Base-by-base conservation (phyloP, 495 filamentous ascomycete species). In the Penicillium canariense region DNA sequence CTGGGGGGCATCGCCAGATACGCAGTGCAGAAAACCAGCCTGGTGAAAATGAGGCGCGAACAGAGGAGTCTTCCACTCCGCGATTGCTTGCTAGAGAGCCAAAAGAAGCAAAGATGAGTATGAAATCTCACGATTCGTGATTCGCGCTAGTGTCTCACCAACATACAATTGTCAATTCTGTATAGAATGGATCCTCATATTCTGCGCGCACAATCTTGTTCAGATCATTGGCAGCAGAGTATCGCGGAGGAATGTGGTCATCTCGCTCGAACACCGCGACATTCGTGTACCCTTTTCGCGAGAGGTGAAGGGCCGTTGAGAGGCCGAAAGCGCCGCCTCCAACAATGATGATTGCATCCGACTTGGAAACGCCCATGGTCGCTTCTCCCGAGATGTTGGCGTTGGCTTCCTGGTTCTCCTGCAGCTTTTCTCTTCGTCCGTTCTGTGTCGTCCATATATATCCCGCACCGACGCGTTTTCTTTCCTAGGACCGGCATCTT, bases 161-260 rank as follows among this genome's bases (percentile, higher is more conserved):
- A 42, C 54, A 43, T 63, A 66, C 63, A 61, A 66, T 66, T 9
- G 60, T 60, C 43, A 82, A 56, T 17, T 80, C 72, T 1, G 76
- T 75, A 31, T 84, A 84, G 48, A 81, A 80, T 4, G 68, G 68
- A 59, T 82, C 78, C 42, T 81, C 78, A 58, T 84, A 83, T 46
- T 82, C 78, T 10, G 76, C 76, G 6, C 81, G 72, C 18, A 83
- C 61, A 43, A 83, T 81, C 67, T 84, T 83, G 59, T 81, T 84
- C 26, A 80, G 54, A 55, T 84, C 78, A 52, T 75, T 73, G 25
- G 70, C 77, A 7, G 80, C 80, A 0, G 77, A 79, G 38, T 59
- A 72, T 3, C 63, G 52, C n/a, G 54, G 53, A 18, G 63, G 56
- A 25, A 57, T 55, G 17, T 42, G 48, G 12, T 62, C 46, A 43